Evolutionary conservation across 192 early-diverging fungal species (phyloP), one percentile per base, ranked within the genome.

Genomic region (Pecoramyces ruminantium): DNA sequence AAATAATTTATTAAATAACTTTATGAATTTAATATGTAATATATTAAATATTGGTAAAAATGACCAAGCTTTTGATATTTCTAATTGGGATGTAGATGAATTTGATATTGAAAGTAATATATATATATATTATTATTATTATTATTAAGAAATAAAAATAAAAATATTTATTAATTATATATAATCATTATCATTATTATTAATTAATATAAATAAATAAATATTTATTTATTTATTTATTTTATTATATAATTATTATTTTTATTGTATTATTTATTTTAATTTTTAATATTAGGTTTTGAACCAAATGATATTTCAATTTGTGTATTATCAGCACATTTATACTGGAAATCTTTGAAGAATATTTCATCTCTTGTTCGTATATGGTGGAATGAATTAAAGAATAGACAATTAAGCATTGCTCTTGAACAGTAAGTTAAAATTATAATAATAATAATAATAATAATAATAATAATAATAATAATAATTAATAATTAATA

Each of bases 351-450:
- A 2, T 81, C 87, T 29, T 81, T 96, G 15, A 84, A 85, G 28
- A 85, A 88, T 77, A 84, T 92, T 11, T 94, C 95, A 2, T 88
- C 92, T 25, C 85, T 96, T 80, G 92, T 93, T 14, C 85, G 93
- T 79, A 85, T 86, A 13, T 96, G 93, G 94, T 96, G 94, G 92
- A 86, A 89, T 6, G 90, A 94, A 82, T 92, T 92, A 86, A 94
- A 93, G 84, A 86, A 93, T 38, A 85, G 94, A 13, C 95, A 95
- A 82, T 80, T 94, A 39, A 88, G 84, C 28, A 83, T 93, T 67
- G 90, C 90, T 6, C 90, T 96, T 30, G 94, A 96, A 82, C 86
- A 84, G 86, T 92, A 84, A 25, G 78, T 29, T n/a, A 14, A 27
- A 12, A 80, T 17, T 79, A 25, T 8, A n/a, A n/a, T 0, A 40